Evolutionary conservation across 2,329 filamentous ascomycete species (phyloP).

Genomic region (Hypomyces rosellus): DNA sequence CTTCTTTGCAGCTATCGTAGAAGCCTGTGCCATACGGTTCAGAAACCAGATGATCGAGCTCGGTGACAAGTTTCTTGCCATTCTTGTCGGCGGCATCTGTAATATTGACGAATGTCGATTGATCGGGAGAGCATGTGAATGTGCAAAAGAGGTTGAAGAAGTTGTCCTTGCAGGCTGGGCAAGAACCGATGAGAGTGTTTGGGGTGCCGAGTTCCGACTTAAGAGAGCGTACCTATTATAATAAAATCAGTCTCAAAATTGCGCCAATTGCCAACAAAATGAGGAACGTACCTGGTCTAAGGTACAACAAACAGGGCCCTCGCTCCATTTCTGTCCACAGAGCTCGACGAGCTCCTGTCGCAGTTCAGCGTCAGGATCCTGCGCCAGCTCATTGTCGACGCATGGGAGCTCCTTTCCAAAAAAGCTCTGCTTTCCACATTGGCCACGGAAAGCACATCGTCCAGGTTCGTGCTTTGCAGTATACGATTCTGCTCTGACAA

Average conservation of each 20-base stretch:
- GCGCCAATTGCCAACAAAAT: not conserved
- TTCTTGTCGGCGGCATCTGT: slow-evolving; percentile 63
- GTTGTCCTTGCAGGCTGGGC: slow-evolving; percentile 95
- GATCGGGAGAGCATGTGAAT: slow-evolving; percentile 95
- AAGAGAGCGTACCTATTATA: slow-evolving; percentile 63
- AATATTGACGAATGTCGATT: slow-evolving; percentile 91
- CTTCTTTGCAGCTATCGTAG: slow-evolving; percentile 96
- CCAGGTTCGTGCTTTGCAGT: slow-evolving; percentile 74
- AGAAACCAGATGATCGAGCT: slow-evolving; percentile 84
- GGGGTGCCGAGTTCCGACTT: slow-evolving; percentile 81
- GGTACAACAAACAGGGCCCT: slow-evolving; percentile 79
- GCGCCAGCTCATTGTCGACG: slow-evolving; percentile 79
- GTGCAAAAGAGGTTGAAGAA: slow-evolving; percentile 98
- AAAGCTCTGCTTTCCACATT: slow-evolving; percentile 85
- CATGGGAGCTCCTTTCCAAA: slow-evolving; percentile 89
- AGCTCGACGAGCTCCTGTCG: slow-evolving; percentile 74
- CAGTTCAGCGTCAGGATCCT: slow-evolving; percentile 63
- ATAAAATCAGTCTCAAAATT: not conserved
- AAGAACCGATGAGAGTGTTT: slow-evolving; percentile 83
- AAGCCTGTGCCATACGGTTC: slow-evolving; percentile 79
- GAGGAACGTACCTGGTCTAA: slow-evolving; percentile 59
- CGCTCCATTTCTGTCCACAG: slow-evolving; percentile 81
- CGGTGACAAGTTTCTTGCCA: slow-evolving; percentile 63
- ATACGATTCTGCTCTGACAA: slow-evolving; percentile 22
- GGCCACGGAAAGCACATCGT: slow-evolving; percentile 81